Conservation (phyloP, 768 basidiomycete species). For the Suillus bovinus region DNA sequence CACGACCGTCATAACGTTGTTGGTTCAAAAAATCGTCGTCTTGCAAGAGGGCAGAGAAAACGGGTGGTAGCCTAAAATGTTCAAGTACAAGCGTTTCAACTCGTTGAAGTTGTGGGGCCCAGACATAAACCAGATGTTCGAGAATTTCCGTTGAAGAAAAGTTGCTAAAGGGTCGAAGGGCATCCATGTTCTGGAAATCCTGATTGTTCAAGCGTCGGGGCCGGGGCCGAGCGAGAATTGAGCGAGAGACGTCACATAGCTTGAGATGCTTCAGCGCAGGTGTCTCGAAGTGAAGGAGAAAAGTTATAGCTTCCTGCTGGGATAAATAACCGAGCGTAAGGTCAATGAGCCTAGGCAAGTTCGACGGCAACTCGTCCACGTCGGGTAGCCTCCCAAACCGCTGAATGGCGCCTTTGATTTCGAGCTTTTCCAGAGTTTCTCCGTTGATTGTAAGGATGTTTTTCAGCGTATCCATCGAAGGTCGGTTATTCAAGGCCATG, state of each 20-base stretch:
- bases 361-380: not conserved
- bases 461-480: not conserved
- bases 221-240: not conserved
- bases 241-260: slow-evolving; percentile 5
- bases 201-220: no score
- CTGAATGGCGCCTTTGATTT: slow-evolving; percentile 9
- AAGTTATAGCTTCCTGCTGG: slow-evolving; percentile 8
- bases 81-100: slow-evolving; percentile 8
- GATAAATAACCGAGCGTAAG: slow-evolving; percentile 8
- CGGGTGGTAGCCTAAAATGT: not conserved
- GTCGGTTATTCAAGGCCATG: slow-evolving; percentile 2
- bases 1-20: no score
- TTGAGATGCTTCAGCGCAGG: slow-evolving; percentile 12
- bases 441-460: not conserved
- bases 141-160: slow-evolving; percentile 10
- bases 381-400: not conserved
- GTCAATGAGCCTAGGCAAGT: slow-evolving; percentile 9
- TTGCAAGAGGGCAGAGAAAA: not conserved
- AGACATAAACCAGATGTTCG: not conserved
- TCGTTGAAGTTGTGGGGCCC: not conserved
- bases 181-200: not conserved
- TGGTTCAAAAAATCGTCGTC: not conserved
- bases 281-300: not conserved
- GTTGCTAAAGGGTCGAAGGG: not conserved
- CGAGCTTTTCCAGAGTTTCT: slow-evolving; percentile 10